phyloP scores from a whole-genome alignment of 1,284 basidiomycete species.

The Moesziomyces globuligerus region DNA sequence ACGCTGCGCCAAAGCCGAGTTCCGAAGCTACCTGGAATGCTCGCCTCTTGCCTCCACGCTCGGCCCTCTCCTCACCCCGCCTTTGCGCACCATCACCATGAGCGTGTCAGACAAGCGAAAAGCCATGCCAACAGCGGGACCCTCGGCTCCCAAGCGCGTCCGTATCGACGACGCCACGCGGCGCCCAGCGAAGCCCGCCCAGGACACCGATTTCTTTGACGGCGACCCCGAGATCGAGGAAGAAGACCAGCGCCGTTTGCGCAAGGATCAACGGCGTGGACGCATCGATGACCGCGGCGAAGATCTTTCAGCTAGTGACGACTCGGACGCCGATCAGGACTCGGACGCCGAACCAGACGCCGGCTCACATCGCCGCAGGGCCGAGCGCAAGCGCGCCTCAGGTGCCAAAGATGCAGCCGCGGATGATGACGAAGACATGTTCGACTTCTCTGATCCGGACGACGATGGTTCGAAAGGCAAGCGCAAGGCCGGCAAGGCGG shows the following conservation, averaged over 20 bases:
- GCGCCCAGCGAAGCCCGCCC: conserved; percentile 11
- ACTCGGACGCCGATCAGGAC: conserved; percentile 75
- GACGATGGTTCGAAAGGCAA: conserved; percentile 15
- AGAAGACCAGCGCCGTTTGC: conserved; percentile 50
- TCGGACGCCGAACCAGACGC: conserved; percentile 73
- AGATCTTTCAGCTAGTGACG: conserved; percentile 76
- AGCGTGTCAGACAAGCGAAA: conserved; percentile 34
- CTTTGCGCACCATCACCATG: conserved; percentile 14
- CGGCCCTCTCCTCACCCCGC: not conserved
- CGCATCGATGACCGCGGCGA: conserved; percentile 84
- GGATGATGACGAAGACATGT: conserved; percentile 81
- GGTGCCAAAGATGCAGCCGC: conserved; percentile 59
- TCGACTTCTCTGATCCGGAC: conserved; percentile 70
- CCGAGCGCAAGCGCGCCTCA: conserved; percentile 70
- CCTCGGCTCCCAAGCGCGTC: conserved; percentile 26
- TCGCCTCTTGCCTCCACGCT: too few species aligned
- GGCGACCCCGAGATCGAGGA: conserved; percentile 62
- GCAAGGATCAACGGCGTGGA: conserved; percentile 54
- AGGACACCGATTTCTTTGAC: conserved; percentile 38
- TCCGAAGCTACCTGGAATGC: too few species aligned
- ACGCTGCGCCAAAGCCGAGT: not conserved
- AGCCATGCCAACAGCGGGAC: conserved; percentile 1
- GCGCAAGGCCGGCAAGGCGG: conserved; percentile 11
- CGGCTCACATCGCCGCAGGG: conserved; percentile 54
- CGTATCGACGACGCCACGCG: conserved; percentile 32